Evolutionary conservation across 2,329 filamentous ascomycete genomes (phyloP).

Genomic region (Geosmithia flava): DNA sequence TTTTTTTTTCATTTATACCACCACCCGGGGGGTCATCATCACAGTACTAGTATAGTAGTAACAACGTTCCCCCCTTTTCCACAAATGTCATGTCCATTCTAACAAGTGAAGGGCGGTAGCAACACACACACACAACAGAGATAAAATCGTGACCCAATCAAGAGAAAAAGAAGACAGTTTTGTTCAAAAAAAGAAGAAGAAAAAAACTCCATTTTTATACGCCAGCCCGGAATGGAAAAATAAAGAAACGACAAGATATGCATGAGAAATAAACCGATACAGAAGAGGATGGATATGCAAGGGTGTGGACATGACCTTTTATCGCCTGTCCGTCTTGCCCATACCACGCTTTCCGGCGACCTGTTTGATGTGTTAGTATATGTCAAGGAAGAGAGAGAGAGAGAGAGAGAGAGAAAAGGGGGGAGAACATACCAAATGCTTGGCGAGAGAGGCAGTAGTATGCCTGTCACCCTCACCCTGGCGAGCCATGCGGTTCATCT

Average conservation of each 20-base stretch:
- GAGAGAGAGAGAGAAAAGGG: not conserved
- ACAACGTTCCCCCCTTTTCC: too few relatives aligned
- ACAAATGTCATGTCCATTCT: too few relatives aligned
- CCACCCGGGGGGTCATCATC: too few relatives aligned
- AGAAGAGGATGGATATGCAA: too few relatives aligned
- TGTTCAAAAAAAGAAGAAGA: not conserved
- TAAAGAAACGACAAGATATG: not conserved
- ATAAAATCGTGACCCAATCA: too few relatives aligned
- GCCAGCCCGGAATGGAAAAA: not conserved
- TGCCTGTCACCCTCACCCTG: slow-evolving; percentile 96
- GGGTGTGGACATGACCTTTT: slow-evolving; percentile 11
- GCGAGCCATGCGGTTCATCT: slow-evolving; percentile 96
- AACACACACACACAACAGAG: too few relatives aligned
- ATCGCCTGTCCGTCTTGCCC: slow-evolving; percentile 72
- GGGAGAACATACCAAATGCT: slow-evolving; percentile 67
- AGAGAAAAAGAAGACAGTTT: not conserved
- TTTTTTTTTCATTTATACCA: too few relatives aligned
- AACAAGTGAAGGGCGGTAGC: too few relatives aligned
- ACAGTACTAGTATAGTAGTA: too few relatives aligned
- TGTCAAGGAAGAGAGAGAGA: slow-evolving; percentile 1
- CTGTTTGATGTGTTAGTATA: slow-evolving; percentile 32
- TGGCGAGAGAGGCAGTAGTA: slow-evolving; percentile 65
- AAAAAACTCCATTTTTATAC: not conserved
- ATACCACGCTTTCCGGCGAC: slow-evolving; percentile 86
- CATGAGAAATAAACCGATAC: not conserved